Evolutionary conservation across 2,329 filamentous ascomycete species (phyloP), one percentile per base, ranked within the genome.

Genomic region (Arachnopeziza araneosa): DNA sequence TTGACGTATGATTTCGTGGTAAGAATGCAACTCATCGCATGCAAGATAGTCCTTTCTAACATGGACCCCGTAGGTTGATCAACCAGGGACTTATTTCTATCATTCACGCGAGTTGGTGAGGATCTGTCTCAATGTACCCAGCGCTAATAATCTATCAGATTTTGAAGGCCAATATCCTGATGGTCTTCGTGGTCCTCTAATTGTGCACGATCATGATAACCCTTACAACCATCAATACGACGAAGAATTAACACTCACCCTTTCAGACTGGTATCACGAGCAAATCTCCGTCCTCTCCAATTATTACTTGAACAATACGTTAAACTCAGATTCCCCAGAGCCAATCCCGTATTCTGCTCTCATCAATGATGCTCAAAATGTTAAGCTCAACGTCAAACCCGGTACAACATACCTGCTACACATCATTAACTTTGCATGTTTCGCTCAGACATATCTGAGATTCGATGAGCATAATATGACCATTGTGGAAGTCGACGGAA

Each of bases 321-420:
- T 50, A 21, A 57, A 57, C 21, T 19, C n/a, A 5, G 32, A 26
- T n/a, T 50, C 24, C n/a, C 22, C 56, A 17, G 56, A 57, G 30
- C 56, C 56, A 22, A 79, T 91, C 1, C 89, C 89, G 0, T 75
- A 91, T 48, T 78, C 84, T 3, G 83, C 85, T 1, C 77, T 93
- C 52, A 80, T 91, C 72, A 91, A 92, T 68, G 89, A 93, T 63
- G 85, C 83, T 0, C 79, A 81, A 60, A 81, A 87, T 59, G 72
- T 84, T 1, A 80, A 75, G 2, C 74, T 91, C 48, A 66, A 78
- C 0, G 81, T 91, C 1, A 65, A 85, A 65, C 84, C 88, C 0
- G 81, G 82, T 2, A 89, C 83, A 67, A 92, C 86, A 0, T 92
- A 93, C 60, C 75, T 91, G 12, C 80, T 93, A 67, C 85, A 86